Evolutionary conservation across 164 flowering plant species (phyloP), one percentile per base, ranked within the genome.

Genomic region (Paratinospora sagittata): DNA sequence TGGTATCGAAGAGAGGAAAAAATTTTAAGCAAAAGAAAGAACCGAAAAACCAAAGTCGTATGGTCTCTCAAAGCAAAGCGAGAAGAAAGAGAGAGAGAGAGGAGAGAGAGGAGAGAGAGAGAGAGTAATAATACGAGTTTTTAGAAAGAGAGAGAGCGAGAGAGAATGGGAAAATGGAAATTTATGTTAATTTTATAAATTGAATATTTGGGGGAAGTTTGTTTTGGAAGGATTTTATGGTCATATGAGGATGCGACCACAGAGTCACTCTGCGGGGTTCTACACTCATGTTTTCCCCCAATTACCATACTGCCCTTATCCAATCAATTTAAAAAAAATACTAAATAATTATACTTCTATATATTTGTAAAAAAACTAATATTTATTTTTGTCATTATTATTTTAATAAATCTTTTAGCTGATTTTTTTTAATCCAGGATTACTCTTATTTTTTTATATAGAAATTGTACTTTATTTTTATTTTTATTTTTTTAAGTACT

Each of bases 1-100:
- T 39, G 36, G 71, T 33, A 26, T 66, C 47, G 24, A 58, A 17
- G 8, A 37, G 16, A n/a, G 61, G 33, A 24, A 61, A 52, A 52
- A 52, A 12, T 30, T 30, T 30, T 30, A 4, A 30, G 34, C 34
- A 30, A 68, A 49, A 26, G 43, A 65, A n/a, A n/a, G n/a, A n/a
- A n/a, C n/a, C n/a, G n/a, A n/a, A 23, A 67, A 68, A 68, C 62
- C 70, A 68, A 68, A 68, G 70, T 68, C 63, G 63, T 69, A 57
- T 27, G 47, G 27, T 34, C 49, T 8, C 43, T 12, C 33, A 24
- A 10, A 61, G 64, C 30, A 16, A 30, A 30, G 34, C 34, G 34
- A 30, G 34, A 30, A 30, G 34, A 60, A 27, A 67, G 34, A 45
- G 60, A 67, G 36, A 45, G 52, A 49, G 62, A 68, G 63, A n/a